A percentile compares a stretch with the other conserved stretches of the same genome.
Evolutionary conservation across 768 basidiomycete genomes (phyloP).

Genomic region (Cystobasidium ongulense): DNA sequence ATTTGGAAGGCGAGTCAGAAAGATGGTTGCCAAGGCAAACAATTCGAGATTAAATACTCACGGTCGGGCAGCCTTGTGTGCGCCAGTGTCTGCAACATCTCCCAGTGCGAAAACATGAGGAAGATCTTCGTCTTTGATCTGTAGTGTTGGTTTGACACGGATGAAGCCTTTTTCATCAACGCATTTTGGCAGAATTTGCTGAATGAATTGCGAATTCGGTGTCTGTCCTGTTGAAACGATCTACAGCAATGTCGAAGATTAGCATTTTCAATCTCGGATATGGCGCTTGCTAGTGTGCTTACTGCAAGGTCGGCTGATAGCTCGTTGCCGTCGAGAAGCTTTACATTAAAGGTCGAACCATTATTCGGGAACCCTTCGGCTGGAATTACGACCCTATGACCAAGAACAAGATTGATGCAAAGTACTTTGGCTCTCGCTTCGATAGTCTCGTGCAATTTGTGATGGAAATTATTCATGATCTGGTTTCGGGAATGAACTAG

Average conservation of each 20-base stretch:
- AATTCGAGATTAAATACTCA: neutral
- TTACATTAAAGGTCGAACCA: conserved; percentile 6
- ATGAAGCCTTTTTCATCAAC: conserved; percentile 13
- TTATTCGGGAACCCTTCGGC: conserved; percentile 10
- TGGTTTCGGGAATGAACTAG: conserved; percentile 46
- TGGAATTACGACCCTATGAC: conserved; percentile 10
- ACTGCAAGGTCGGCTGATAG: conserved; percentile 11
- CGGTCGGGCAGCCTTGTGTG: conserved; percentile 25
- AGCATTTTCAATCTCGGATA: neutral
- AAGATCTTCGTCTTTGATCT: conserved; percentile 5
- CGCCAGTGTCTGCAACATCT: conserved; percentile 21
- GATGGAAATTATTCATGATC: conserved; percentile 45
- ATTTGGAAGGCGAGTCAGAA: neutral
- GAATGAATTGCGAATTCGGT: neutral
- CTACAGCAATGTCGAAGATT: neutral
- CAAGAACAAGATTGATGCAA: neutral
- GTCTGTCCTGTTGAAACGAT: conserved; percentile 23
- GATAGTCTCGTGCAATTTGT: conserved; percentile 43
- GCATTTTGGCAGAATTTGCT: neutral
- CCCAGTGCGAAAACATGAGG: conserved; percentile 20
- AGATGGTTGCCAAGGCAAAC: neutral
- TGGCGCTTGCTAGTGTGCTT: neutral
- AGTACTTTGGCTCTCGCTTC: conserved; percentile 9
- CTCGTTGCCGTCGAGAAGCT: conserved; percentile 13
- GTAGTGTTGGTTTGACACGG: neutral